A percentile compares a stretch with the other conserved stretches of the same genome.
These are phyloP conservation scores for Cryptosporidium sp. DNA, from an alignment of 169 alveolate genomes.

Conservation along the genomic window DNA sequence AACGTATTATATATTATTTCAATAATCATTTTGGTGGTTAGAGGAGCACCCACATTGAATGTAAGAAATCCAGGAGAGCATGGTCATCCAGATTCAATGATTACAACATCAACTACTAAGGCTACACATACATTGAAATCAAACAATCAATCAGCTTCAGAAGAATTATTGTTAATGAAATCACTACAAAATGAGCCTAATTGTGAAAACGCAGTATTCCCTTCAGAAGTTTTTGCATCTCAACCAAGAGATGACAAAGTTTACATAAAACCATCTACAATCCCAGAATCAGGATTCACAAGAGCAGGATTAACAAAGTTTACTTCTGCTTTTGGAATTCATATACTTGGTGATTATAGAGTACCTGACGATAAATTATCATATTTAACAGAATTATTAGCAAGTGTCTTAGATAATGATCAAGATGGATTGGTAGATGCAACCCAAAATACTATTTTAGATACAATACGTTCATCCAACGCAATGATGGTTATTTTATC, in stretches of 20 bases:
- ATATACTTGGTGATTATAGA: conserved; percentile 28
- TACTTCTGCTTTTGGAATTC: conserved; percentile 66
- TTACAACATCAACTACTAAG: conserved; percentile 11
- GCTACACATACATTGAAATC: not conserved
- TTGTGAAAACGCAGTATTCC: conserved; percentile 55
- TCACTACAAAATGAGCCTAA: conserved; percentile 7
- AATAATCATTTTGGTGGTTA: conserved; percentile 8
- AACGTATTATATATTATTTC: conserved; percentile 2
- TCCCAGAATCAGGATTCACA: conserved; percentile 71
- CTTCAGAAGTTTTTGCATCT: conserved; percentile 28
- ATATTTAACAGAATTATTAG: conserved; percentile 59
- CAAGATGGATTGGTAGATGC: conserved; percentile 75
- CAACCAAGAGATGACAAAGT: conserved; percentile 58
- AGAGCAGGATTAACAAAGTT: conserved; percentile 70
- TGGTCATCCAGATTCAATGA: conserved; percentile 5
- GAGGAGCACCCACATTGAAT: conserved; percentile 54
- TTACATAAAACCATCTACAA: conserved; percentile 49
- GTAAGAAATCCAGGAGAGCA: conserved; percentile 32
- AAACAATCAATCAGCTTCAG: not conserved
- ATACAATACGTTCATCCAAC: conserved; percentile 54
- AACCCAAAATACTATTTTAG: conserved; percentile 69
- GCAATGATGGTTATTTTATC: conserved; percentile 74
- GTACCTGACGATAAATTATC: conserved; percentile 68
- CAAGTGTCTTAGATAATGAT: conserved; percentile 74
- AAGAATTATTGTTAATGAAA: not conserved